These are phyloP conservation scores for Exophiala bonariae DNA, from an alignment of 2,329 filamentous ascomycete genomes.

Conservation along the genomic window DNA sequence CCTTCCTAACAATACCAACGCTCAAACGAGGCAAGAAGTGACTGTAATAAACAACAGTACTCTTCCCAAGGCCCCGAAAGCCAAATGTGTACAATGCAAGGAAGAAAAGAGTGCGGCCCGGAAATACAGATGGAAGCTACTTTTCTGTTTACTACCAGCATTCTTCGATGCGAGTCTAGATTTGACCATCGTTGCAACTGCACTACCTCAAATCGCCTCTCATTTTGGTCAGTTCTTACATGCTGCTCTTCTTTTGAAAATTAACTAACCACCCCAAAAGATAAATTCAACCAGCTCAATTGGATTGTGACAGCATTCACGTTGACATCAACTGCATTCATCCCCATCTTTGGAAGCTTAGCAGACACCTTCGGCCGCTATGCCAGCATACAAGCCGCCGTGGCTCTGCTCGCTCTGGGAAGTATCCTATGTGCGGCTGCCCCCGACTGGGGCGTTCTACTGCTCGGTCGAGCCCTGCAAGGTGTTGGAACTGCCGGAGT, in stretches of 20 bases:
- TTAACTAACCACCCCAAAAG: constrained; percentile 52
- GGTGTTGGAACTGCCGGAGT: constrained; percentile 54
- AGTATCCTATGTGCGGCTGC: constrained; percentile 52
- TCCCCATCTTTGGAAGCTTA: constrained; percentile 53
- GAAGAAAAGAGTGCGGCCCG: constrained; percentile 36
- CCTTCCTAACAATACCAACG: not conserved
- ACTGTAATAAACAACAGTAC: not conserved
- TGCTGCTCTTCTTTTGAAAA: not conserved
- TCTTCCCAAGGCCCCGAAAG: constrained; percentile 1
- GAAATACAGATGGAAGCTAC: constrained; percentile 60
- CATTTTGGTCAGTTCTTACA: constrained; percentile 57
- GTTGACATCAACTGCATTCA: constrained; percentile 59
- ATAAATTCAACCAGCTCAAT: constrained; percentile 49
- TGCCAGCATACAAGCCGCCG: constrained; percentile 53
- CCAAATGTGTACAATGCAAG: constrained; percentile 29
- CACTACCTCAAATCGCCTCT: constrained; percentile 62
- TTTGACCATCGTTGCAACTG: constrained; percentile 63
- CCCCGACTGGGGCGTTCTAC: constrained; percentile 50
- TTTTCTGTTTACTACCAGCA: constrained; percentile 59
- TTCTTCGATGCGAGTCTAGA: constrained; percentile 65
- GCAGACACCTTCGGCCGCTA: constrained; percentile 56
- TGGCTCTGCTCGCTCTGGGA: constrained; percentile 59
- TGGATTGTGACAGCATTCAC: constrained; percentile 66
- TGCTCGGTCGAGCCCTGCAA: constrained; percentile 53
- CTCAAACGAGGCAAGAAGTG: not conserved